Evolutionary conservation across 176 grass and related monocot genomes (phyloP).

Genomic region (Oryza coarctata): DNA sequence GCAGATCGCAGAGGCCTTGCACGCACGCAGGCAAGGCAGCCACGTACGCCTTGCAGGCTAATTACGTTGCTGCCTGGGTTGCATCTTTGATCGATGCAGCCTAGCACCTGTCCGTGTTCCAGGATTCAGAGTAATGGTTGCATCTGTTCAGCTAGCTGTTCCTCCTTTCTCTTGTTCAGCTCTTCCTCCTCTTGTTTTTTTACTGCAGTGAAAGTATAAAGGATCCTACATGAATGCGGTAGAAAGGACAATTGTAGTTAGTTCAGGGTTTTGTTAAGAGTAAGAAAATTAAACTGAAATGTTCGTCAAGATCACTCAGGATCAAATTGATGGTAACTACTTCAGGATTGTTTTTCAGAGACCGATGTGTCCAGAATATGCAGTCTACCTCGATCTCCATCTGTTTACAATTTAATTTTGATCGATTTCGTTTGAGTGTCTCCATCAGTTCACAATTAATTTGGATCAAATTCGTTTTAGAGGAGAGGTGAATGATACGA

Average conservation of each 20-base stretch:
- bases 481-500: too few relatives aligned
- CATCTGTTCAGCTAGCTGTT: not conserved
- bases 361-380: too few relatives aligned
- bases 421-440: not conserved
- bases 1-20: not conserved
- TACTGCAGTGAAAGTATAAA: not conserved
- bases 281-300: too few relatives aligned
- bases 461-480: too few relatives aligned
- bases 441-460: too few relatives aligned
- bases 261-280: not conserved
- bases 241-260: too few relatives aligned
- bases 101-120: slow-evolving; percentile 17
- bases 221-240: not conserved
- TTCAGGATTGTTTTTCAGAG: too few relatives aligned
- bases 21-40: slow-evolving; percentile 10
- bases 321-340: too few relatives aligned
- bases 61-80: slow-evolving; percentile 1
- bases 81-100: slow-evolving; percentile 29
- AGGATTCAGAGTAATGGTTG: not conserved
- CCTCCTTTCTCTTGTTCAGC: not conserved
- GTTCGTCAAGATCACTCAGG: too few relatives aligned
- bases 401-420: not conserved
- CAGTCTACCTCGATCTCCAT: too few relatives aligned
- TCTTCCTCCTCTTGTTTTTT: not conserved
- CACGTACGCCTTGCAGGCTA: not conserved